phyloP scores from a whole-genome alignment of 169 alveolate species.

The Plasmodium inui region DNA sequence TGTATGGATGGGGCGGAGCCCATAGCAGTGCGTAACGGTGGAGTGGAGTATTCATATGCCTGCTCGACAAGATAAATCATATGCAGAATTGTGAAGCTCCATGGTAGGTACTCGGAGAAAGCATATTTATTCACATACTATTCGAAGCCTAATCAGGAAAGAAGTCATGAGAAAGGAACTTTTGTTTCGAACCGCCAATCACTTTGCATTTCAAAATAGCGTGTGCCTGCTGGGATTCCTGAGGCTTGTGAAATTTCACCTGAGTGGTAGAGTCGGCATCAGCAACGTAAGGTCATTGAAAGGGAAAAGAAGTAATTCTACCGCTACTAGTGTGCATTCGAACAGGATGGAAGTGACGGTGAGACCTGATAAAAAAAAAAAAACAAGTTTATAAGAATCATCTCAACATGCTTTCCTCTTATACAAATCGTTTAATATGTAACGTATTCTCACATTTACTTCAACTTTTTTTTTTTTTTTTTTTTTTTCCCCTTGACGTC shows the following conservation, averaged over 20 bases:
- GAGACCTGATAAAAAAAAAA: not conserved
- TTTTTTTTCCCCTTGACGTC: not conserved
- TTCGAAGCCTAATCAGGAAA: not conserved
- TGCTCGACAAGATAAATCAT: not conserved
- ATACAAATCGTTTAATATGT: not conserved
- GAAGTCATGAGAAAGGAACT: constrained; percentile 18
- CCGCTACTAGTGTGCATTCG: not conserved
- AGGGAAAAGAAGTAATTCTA: not conserved
- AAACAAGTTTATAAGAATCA: not conserved
- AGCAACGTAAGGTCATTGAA: not conserved
- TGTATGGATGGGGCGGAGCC: too few species aligned
- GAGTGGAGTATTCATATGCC: not conserved
- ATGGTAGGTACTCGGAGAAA: not conserved
- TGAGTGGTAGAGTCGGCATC: not conserved
- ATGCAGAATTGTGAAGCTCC: not conserved
- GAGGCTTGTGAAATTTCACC: not conserved
- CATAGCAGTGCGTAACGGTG: too few species aligned
- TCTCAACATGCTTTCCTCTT: not conserved
- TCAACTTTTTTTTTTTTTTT: not conserved
- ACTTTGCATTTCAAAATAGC: not conserved
- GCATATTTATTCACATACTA: not conserved
- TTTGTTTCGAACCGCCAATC: not conserved
- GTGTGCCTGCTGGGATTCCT: constrained; percentile 11
- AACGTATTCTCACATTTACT: not conserved
- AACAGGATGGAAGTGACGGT: constrained; percentile 50